These are phyloP conservation scores for Ampelomyces quisqualis DNA, from an alignment of 2,329 filamentous ascomycete genomes.

Conservation along the genomic window DNA sequence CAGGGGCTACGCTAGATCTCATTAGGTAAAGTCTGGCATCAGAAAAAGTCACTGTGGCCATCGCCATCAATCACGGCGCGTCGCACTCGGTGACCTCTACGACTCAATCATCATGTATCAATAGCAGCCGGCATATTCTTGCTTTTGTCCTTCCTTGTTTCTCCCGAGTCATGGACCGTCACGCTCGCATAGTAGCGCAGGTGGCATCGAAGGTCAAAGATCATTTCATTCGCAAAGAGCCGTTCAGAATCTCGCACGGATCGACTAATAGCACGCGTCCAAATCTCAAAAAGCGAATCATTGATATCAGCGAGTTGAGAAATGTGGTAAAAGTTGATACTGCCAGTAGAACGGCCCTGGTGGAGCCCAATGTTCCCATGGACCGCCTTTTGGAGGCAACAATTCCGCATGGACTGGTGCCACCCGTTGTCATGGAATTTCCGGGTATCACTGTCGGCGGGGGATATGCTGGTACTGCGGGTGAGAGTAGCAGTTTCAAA, in stretches of 20 bases:
- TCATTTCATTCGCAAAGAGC: conserved; percentile 55
- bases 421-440: conserved; percentile 70
- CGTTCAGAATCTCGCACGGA: conserved; percentile 76
- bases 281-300: conserved; percentile 45
- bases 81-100: no score
- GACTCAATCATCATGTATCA: conserved; percentile 22
- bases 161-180: conserved; percentile 37
- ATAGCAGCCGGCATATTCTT: conserved; percentile 12
- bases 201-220: conserved; percentile 51
- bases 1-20: no score
- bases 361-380: conserved; percentile 71
- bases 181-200: conserved; percentile 48
- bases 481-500: conserved; percentile 69
- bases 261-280: conserved; percentile 74
- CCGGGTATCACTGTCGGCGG: conserved; percentile 71
- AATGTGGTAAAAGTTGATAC: conserved; percentile 63
- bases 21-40: no score
- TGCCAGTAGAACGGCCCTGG: conserved; percentile 57
- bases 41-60: no score
- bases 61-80: no score
- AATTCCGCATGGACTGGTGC: conserved; percentile 58
- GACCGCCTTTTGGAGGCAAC: conserved; percentile 62
- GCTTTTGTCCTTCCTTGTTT: conserved; percentile 2
- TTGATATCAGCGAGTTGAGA: conserved; percentile 67
- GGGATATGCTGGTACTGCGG: conserved; percentile 66